Conservation (phyloP, 2,329 filamentous ascomycete species). For the Pseudonectria foliicola region DNA sequence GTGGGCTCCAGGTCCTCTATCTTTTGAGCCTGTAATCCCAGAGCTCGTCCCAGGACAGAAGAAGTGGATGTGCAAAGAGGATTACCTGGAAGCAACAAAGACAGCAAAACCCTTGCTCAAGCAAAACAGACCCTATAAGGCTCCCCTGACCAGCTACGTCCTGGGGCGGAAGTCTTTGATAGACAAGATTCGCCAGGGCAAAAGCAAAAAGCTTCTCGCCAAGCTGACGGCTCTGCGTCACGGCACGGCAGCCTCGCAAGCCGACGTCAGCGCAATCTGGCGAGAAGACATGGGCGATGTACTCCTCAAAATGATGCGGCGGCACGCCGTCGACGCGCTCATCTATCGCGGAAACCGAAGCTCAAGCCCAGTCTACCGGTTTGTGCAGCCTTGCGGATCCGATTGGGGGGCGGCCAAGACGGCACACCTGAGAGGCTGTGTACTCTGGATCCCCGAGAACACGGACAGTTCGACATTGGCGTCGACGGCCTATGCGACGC, state of each 20-base stretch:
- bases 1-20: conserved; percentile 45
- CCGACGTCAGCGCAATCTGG: conserved; percentile 14
- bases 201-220: conserved; percentile 5
- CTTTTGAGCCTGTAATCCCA: conserved; percentile 21
- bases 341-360: conserved; percentile 15
- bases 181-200: conserved; percentile 15
- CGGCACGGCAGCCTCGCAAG: conserved; percentile 20
- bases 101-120: too few species aligned
- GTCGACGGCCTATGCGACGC: conserved; percentile 36
- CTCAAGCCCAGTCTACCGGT: conserved; percentile 24
- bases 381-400: conserved; percentile 30
- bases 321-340: conserved; percentile 39
- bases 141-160: conserved; percentile 20
- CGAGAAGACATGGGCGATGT: conserved; percentile 49
- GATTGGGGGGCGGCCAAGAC: conserved; percentile 38
- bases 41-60: conserved; percentile 5
- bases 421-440: conserved; percentile 35
- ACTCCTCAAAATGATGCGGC: conserved; percentile 44
- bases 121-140: too few species aligned
- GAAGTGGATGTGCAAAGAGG: background rate
- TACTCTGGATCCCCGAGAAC: conserved; percentile 34
- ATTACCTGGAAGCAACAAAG: background rate
- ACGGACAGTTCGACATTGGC: conserved; percentile 22
- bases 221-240: conserved; percentile 15
- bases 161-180: conserved; percentile 24